phyloP scores from a whole-genome alignment of 495 filamentous ascomycete species.

The Terfezia boudieri region DNA sequence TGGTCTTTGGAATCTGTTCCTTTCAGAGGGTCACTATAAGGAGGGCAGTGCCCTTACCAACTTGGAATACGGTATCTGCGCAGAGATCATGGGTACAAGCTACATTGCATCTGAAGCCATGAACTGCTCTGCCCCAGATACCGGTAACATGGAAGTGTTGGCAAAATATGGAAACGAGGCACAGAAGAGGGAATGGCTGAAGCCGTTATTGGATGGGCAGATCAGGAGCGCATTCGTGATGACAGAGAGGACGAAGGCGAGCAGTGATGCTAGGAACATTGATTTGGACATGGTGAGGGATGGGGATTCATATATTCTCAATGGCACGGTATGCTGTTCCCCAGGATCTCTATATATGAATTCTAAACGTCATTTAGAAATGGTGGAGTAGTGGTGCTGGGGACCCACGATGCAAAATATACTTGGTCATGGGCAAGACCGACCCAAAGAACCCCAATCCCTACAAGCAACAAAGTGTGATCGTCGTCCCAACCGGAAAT shows the following conservation, averaged over 20 bases:
- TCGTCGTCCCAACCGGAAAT: conserved; percentile 54
- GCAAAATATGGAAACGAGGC: conserved; percentile 78
- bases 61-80: conserved; percentile 84
- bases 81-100: conserved; percentile 67
- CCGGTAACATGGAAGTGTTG: conserved; percentile 88
- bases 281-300: conserved; percentile 56
- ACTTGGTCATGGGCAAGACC: conserved; percentile 80
- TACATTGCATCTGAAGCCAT: conserved; percentile 62
- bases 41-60: conserved; percentile 83
- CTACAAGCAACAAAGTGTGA: conserved; percentile 75
- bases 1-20: conserved; percentile 97
- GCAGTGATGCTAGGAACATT: conserved; percentile 76
- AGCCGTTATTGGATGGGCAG: conserved; percentile 59
- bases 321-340: conserved; percentile 43
- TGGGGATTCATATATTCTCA: conserved; percentile 64
- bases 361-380: conserved; percentile 32
- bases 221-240: conserved; percentile 83
- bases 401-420: conserved; percentile 71
- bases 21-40: conserved; percentile 81
- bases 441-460: conserved; percentile 45
- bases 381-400: conserved; percentile 92
- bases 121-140: conserved; percentile 81
- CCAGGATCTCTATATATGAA: not conserved
- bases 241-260: conserved; percentile 75
- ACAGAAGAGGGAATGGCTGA: conserved; percentile 76